Conservation (phyloP, 2,329 filamentous ascomycete genomes). For the Geosmithia morbida region DNA sequence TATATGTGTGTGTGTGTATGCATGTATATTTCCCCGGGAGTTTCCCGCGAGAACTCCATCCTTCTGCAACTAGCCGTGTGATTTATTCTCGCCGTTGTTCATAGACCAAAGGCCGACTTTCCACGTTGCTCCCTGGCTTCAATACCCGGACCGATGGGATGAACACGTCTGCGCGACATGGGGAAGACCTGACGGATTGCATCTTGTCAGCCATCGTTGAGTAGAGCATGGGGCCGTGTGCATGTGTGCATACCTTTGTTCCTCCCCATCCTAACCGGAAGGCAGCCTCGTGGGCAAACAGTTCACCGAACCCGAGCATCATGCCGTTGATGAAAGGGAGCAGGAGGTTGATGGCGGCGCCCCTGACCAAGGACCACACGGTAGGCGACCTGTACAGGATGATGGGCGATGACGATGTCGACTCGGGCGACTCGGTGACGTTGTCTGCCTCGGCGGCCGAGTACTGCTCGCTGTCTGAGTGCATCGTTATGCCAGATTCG, state of each 20-base stretch:
- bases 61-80: no score
- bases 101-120: conserved; percentile 14
- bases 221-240: no score
- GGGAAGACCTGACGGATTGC: conserved; percentile 44
- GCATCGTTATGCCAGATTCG: conserved; percentile 63
- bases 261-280: conserved; percentile 87
- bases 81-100: not conserved
- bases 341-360: conserved; percentile 89
- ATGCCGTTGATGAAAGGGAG: conserved; percentile 93
- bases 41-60: no score
- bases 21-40: not conserved
- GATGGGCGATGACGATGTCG: conserved; percentile 49
- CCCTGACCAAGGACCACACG: conserved; percentile 69
- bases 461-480: conserved; percentile 75
- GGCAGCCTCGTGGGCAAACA: conserved; percentile 91
- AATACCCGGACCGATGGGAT: conserved; percentile 67
- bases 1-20: not conserved
- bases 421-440: conserved; percentile 43
- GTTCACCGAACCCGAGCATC: conserved; percentile 94
- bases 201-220: not conserved
- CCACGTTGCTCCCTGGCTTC: conserved; percentile 59
- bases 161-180: conserved; percentile 41
- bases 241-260: conserved; percentile 57
- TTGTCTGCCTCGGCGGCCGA: conserved; percentile 51
- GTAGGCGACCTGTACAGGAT: conserved; percentile 85